Evolutionary conservation across 495 filamentous ascomycete genomes (phyloP).

Genomic region (Annulohypoxylon stygium): DNA sequence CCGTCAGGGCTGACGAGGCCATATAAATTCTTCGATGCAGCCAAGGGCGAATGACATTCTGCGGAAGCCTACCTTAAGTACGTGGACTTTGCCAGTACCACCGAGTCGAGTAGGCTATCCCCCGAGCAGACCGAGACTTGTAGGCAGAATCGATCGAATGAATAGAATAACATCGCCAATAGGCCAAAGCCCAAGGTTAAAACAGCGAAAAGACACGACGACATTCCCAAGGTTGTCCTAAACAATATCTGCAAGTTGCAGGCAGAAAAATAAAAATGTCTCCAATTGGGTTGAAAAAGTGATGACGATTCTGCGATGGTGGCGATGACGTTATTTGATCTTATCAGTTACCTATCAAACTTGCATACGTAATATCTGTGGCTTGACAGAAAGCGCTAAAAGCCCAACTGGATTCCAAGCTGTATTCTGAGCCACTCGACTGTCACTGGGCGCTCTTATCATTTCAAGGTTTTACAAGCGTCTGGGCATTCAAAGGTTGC

Average conservation of each 20-base stretch:
- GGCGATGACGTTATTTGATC: constrained; percentile 42
- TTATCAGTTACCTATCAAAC: constrained; percentile 25
- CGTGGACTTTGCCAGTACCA: background rate
- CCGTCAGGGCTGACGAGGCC: background rate
- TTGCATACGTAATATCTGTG: constrained; percentile 33
- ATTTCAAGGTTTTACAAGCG: background rate
- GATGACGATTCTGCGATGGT: constrained; percentile 22
- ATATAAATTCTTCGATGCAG: background rate
- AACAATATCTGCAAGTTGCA: background rate
- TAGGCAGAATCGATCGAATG: background rate
- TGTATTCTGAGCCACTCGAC: constrained; percentile 4
- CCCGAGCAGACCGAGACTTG: constrained; percentile 1
- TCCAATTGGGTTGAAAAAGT: constrained; percentile 19
- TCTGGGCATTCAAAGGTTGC: background rate
- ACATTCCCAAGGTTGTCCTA: background rate
- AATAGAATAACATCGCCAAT: constrained; percentile 14
- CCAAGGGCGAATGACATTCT: constrained; percentile 4
- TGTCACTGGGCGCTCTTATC: background rate
- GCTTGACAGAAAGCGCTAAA: constrained; percentile 1
- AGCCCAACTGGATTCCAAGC: background rate
- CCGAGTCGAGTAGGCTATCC: background rate
- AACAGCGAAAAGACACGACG: background rate
- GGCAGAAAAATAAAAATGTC: background rate
- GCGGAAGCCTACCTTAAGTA: background rate
- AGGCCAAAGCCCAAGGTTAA: background rate